Percentiles rank a stretch among this genome's conserved stretches.
Evolutionary conservation across 2,329 filamentous ascomycete species (phyloP).

Genomic region (Botryotinia narcissicola): DNA sequence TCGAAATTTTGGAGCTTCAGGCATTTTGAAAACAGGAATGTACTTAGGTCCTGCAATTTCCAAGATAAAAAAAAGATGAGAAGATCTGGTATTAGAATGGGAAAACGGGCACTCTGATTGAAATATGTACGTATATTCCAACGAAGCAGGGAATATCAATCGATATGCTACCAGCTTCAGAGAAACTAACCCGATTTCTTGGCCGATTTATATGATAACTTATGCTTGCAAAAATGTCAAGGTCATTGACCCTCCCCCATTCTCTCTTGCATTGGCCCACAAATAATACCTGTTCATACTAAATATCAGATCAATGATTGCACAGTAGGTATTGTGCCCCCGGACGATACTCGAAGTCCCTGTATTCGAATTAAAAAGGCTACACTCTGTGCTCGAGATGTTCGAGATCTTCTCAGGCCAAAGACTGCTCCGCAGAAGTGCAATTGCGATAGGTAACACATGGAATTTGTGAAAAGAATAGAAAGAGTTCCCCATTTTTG

Average conservation of each 20-base stretch:
- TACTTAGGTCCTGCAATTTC: not conserved
- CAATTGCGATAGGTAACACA: not conserved
- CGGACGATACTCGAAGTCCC: not conserved
- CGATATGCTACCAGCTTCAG: not conserved
- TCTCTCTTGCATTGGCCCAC: not conserved
- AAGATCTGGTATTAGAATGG: not conserved
- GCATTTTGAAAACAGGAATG: not conserved
- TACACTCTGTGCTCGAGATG: not conserved
- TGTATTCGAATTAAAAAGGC: not conserved
- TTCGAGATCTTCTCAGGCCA: not conserved
- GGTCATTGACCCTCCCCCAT: not conserved
- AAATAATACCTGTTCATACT: not conserved
- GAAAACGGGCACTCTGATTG: not conserved
- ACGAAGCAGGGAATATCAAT: not conserved
- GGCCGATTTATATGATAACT: not conserved
- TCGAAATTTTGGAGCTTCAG: slow-evolving; percentile 17
- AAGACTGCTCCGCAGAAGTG: not conserved
- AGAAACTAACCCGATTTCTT: not conserved
- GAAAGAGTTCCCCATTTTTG: not conserved
- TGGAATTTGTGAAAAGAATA: not conserved
- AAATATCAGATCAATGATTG: not conserved
- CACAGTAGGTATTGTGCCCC: not conserved
- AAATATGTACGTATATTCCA: not conserved
- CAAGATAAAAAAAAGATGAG: not conserved
- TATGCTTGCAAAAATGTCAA: not conserved